Conservation (phyloP, 495 filamentous ascomycete species). For the Neurospora sp. region DNA sequence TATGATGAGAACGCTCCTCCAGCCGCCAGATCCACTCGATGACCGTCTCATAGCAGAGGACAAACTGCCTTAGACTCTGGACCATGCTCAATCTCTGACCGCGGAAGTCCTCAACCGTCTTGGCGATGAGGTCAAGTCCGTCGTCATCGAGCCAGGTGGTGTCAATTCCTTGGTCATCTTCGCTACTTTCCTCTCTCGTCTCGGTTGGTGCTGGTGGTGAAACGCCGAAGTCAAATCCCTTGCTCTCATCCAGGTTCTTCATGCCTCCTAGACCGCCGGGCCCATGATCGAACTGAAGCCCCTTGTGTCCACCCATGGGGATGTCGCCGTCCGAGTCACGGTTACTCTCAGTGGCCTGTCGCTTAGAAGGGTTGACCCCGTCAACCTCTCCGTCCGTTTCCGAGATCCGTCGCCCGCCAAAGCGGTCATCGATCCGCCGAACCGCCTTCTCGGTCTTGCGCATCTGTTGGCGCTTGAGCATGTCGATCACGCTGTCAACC, state of each 20-base stretch:
- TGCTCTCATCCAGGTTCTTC: background rate
- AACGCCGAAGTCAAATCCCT: background rate
- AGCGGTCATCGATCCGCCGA: slow-evolving; percentile 24
- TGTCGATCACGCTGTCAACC: slow-evolving; percentile 87
- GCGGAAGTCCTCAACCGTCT: slow-evolving; percentile 83
- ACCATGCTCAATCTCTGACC: slow-evolving; percentile 91
- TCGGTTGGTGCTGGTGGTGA: background rate
- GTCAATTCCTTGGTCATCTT: slow-evolving; percentile 16
- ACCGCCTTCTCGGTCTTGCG: slow-evolving; percentile 18
- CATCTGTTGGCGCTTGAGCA: slow-evolving; percentile 70
- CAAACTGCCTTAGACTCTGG: slow-evolving; percentile 87
- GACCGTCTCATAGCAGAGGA: slow-evolving; percentile 92
- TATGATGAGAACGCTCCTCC: slow-evolving; percentile 17
- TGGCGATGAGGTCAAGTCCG: slow-evolving; percentile 65
- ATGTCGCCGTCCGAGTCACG: slow-evolving; percentile 34
- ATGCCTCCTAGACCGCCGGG: background rate
- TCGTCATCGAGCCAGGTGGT: slow-evolving; percentile 39
- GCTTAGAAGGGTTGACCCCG: background rate
- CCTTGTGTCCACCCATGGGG: slow-evolving; percentile 19
- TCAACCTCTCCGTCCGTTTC: slow-evolving; percentile 3
- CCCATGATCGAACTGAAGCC: background rate
- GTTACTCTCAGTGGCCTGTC: background rate
- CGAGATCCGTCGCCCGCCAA: slow-evolving; percentile 14
- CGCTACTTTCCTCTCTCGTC: background rate
- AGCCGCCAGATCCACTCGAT: slow-evolving; percentile 67